Conservation (phyloP, 2,329 filamentous ascomycete genomes). For the Trichophyton verrucosum region DNA sequence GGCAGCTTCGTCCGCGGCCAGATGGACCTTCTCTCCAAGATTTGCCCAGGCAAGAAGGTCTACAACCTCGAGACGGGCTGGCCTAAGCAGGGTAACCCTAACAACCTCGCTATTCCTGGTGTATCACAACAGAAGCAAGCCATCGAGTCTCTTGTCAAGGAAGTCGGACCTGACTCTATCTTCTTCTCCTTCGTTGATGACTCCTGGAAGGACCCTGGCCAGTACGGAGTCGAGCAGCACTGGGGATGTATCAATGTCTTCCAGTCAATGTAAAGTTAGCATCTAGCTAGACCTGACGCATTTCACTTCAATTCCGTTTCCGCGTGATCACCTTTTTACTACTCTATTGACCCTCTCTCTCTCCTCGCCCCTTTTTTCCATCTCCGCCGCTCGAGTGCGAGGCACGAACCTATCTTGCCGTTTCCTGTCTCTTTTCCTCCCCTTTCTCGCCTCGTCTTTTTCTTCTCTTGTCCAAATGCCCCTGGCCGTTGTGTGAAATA, state of each 20-base stretch:
- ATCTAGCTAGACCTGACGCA: neutral
- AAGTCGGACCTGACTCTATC: conserved; percentile 55
- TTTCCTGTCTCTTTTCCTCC: neutral
- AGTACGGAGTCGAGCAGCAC: conserved; percentile 62
- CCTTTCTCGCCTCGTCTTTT: neutral
- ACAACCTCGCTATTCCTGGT: conserved; percentile 62
- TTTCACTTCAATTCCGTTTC: neutral
- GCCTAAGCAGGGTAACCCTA: conserved; percentile 58
- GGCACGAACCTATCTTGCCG: neutral
- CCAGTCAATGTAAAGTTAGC: conserved; percentile 9
- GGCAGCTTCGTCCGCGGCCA: conserved; percentile 65
- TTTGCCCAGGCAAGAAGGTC: conserved; percentile 61
- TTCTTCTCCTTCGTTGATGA: conserved; percentile 77
- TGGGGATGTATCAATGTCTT: conserved; percentile 57
- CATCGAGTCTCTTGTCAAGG: conserved; percentile 55
- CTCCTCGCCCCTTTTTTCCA: neutral
- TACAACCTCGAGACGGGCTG: conserved; percentile 87
- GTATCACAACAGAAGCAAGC: conserved; percentile 55
- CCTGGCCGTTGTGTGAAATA: neutral
- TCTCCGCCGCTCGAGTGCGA: neutral
- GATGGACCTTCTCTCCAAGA: conserved; percentile 54
- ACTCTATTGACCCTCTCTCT: neutral
- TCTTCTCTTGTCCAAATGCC: neutral
- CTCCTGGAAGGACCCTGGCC: conserved; percentile 62
- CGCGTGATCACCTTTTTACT: neutral